phyloP scores from a whole-genome alignment of 163 green algal species.

The Scenedesmus sp. region DNA sequence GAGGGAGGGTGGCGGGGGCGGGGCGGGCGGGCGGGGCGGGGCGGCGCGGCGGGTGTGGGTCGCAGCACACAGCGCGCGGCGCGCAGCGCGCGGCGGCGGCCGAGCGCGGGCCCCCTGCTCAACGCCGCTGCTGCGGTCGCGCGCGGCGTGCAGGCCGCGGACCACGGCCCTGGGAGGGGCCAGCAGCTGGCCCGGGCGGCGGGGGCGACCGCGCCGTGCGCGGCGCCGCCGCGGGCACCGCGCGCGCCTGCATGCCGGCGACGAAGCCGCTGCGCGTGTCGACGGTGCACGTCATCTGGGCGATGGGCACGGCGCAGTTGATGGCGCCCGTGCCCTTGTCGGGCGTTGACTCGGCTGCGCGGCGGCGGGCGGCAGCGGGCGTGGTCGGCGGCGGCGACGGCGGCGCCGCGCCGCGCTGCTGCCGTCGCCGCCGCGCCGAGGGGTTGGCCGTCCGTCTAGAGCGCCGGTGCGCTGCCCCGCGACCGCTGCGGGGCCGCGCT shows the following conservation, averaged over 20 bases:
- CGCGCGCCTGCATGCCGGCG: neutral
- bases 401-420: too few species aligned
- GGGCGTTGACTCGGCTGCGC: neutral
- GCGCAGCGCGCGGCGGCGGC: neutral
- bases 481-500: too few species aligned
- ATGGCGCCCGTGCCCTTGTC: neutral
- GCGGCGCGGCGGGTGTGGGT: too few species aligned
- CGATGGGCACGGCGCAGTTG: neutral
- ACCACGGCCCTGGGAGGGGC: too few species aligned
- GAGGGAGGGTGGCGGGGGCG: too few species aligned
- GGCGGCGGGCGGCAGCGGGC: neutral
- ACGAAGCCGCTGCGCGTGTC: neutral
- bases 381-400: too few species aligned
- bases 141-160: neutral
- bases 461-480: too few species aligned
- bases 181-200: too few species aligned
- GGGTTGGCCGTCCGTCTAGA: too few species aligned
- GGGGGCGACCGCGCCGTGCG: neutral
- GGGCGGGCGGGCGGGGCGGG: too few species aligned
- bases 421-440: too few species aligned
- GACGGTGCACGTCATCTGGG: neutral
- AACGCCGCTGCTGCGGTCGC: too few species aligned
- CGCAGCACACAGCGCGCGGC: neutral
- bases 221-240: neutral
- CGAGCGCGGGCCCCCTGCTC: neutral